Percentiles rank a stretch among this genome's conserved stretches.
phyloP scores from a whole-genome alignment of 805 yeast genomes.

The Blastobotrys chiropterorum region DNA sequence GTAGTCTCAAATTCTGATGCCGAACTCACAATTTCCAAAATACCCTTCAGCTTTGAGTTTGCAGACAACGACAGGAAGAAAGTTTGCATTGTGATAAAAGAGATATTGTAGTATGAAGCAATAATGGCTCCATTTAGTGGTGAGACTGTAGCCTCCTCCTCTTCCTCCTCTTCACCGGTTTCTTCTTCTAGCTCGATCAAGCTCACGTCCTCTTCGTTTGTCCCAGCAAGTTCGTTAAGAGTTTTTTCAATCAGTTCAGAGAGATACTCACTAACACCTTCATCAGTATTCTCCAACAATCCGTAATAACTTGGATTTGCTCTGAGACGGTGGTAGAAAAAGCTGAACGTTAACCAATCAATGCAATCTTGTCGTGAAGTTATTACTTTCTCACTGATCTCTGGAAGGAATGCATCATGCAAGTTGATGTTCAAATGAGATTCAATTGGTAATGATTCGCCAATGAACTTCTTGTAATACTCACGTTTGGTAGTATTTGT shows the following conservation, averaged over 20 bases:
- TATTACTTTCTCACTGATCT: slow-evolving; percentile 61
- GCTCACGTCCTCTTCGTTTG: slow-evolving; percentile 29
- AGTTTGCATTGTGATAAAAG: slow-evolving; percentile 60
- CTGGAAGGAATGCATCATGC: slow-evolving; percentile 66
- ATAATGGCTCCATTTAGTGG: slow-evolving; percentile 71
- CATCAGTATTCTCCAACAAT: slow-evolving; percentile 52
- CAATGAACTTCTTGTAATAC: slow-evolving; percentile 66
- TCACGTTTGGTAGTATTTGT: slow-evolving; percentile 50
- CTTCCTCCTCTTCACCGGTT: slow-evolving; percentile 31
- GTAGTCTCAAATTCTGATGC: slow-evolving; percentile 65
- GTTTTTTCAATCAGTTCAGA: slow-evolving; percentile 78
- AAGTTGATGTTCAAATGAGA: slow-evolving; percentile 55
- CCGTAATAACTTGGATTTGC: slow-evolving; percentile 88
- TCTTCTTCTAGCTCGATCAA: slow-evolving; percentile 53
- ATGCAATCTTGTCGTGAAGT: slow-evolving; percentile 74
- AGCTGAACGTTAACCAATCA: slow-evolving; percentile 83
- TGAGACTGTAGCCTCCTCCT: slow-evolving; percentile 34
- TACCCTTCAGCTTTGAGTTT: slow-evolving; percentile 51
- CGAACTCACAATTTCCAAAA: slow-evolving; percentile 59
- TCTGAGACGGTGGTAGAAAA: slow-evolving; percentile 72
- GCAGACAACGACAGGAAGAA: slow-evolving; percentile 46
- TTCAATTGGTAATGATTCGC: slow-evolving; percentile 77
- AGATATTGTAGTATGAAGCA: slow-evolving; percentile 63
- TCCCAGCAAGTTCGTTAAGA: slow-evolving; percentile 50
- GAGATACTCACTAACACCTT: slow-evolving; percentile 71